Percentiles rank a stretch among this genome's conserved stretches.
Conservation (phyloP, 2,329 filamentous ascomycete species). For the Fusarium sp. region DNA sequence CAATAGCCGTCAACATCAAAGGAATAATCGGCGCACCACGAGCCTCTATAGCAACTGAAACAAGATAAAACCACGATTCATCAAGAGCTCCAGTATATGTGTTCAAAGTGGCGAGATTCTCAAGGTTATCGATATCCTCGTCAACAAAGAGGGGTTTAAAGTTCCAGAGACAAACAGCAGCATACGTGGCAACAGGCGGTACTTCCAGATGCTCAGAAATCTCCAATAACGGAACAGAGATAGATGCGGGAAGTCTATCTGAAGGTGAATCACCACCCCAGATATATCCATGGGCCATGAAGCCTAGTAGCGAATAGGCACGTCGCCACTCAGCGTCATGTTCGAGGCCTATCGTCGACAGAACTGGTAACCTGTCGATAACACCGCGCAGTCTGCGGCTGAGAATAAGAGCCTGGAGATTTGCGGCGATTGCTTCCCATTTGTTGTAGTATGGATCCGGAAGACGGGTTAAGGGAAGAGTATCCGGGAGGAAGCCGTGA, state of each 20-base stretch:
- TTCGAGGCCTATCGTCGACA: conserved; percentile 84
- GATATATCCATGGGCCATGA: conserved; percentile 95
- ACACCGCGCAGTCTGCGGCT: conserved; percentile 84
- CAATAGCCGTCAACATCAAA: conserved; percentile 88
- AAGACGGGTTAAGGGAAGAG: conserved; percentile 81
- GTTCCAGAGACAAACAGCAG: conserved; percentile 94
- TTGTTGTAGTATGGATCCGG: conserved; percentile 93
- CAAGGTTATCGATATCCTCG: conserved; percentile 83
- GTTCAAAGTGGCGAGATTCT: conserved; percentile 87
- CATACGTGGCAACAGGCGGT: conserved; percentile 93
- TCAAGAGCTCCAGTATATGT: conserved; percentile 96
- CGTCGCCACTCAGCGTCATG: conserved; percentile 92
- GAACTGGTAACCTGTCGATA: conserved; percentile 82
- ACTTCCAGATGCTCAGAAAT: conserved; percentile 84
- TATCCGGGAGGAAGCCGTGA: conserved; percentile 88
- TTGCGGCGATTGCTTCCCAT: conserved; percentile 89
- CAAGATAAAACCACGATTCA: conserved; percentile 98
- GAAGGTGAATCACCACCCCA: conserved; percentile 90
- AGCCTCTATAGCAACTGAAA: conserved; percentile 95
- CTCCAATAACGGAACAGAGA: conserved; percentile 84
- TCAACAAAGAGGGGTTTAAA: conserved; percentile 90
- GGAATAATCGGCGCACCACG: conserved; percentile 88
- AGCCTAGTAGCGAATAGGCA: conserved; percentile 89
- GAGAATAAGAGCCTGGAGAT: conserved; percentile 87
- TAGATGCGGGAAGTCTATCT: conserved; percentile 81